Conservation (phyloP, 2,329 filamentous ascomycete genomes). For the Trichophyton schoenleinii region DNA sequence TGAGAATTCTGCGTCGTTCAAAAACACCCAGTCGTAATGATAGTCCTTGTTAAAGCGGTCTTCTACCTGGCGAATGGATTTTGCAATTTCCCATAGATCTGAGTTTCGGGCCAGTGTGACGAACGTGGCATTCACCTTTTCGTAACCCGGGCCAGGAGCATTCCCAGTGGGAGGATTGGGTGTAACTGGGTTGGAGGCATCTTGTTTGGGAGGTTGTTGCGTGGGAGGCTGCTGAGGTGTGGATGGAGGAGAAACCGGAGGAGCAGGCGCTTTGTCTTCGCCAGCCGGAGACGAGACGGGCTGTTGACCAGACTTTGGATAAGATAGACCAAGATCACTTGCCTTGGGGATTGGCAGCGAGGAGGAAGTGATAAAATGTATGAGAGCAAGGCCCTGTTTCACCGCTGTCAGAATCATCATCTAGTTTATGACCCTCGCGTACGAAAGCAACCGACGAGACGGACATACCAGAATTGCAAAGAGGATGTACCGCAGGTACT, state of each 20-base stretch:
- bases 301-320: neutral
- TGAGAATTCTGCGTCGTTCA: slow-evolving; percentile 92
- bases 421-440: neutral
- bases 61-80: slow-evolving; percentile 91
- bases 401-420: neutral
- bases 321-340: slow-evolving; percentile 11
- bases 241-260: neutral
- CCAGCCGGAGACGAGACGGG: neutral
- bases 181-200: neutral
- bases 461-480: slow-evolving; percentile 65
- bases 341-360: slow-evolving; percentile 24
- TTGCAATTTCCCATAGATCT: slow-evolving; percentile 92
- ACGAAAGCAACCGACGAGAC: neutral
- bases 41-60: slow-evolving; percentile 96
- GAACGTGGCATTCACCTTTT: slow-evolving; percentile 92
- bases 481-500: slow-evolving; percentile 51
- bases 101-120: slow-evolving; percentile 87
- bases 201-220: neutral
- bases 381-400: slow-evolving; percentile 47
- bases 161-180: slow-evolving; percentile 38
- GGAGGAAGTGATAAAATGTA: slow-evolving; percentile 66
- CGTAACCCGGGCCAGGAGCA: slow-evolving; percentile 16
- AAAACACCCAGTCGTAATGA: slow-evolving; percentile 98
- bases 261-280: neutral
- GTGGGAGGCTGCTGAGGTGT: neutral